A percentile compares a stretch with the other conserved stretches of the same genome.
Evolutionary conservation across 768 basidiomycete species (phyloP).

Genomic region (Tubosaeta sp.): DNA sequence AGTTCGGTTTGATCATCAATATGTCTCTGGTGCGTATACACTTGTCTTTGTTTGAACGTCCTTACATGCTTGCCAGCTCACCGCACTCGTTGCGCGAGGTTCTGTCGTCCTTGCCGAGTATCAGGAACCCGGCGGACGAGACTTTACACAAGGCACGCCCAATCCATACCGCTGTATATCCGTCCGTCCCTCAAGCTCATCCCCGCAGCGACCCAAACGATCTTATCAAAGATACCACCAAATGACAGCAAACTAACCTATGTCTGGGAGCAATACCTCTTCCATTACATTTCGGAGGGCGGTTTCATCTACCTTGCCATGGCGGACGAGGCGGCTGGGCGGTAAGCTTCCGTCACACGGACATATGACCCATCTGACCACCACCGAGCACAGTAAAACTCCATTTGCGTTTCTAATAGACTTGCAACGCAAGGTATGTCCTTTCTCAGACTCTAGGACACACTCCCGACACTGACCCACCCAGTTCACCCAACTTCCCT

Average conservation of each 20-base stretch:
- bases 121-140: constrained; percentile 63
- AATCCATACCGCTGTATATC: background rate
- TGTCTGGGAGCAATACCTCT: constrained; percentile 90
- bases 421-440: constrained; percentile 67
- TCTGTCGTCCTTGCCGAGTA: constrained; percentile 84
- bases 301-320: constrained; percentile 89
- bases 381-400: constrained; percentile 55
- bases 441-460: background rate
- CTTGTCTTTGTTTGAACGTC: background rate
- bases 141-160: constrained; percentile 86
- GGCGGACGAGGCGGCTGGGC: constrained; percentile 88
- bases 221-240: constrained; percentile 92
- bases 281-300: constrained; percentile 89
- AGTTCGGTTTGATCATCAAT: background rate
- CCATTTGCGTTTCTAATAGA: constrained; percentile 92
- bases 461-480: background rate
- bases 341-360: constrained; percentile 43
- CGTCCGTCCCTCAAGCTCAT: background rate
- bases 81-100: constrained; percentile 78
- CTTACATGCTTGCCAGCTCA: constrained; percentile 48
- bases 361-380: background rate
- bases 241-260: constrained; percentile 80
- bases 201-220: constrained; percentile 70
- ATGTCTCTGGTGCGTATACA: constrained; percentile 26
- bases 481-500: constrained; percentile 60